A percentile compares a stretch with the other conserved stretches of the same genome.
Evolutionary conservation across 176 grass and related monocot species (phyloP).

Genomic region (Saccharum spontaneum): DNA sequence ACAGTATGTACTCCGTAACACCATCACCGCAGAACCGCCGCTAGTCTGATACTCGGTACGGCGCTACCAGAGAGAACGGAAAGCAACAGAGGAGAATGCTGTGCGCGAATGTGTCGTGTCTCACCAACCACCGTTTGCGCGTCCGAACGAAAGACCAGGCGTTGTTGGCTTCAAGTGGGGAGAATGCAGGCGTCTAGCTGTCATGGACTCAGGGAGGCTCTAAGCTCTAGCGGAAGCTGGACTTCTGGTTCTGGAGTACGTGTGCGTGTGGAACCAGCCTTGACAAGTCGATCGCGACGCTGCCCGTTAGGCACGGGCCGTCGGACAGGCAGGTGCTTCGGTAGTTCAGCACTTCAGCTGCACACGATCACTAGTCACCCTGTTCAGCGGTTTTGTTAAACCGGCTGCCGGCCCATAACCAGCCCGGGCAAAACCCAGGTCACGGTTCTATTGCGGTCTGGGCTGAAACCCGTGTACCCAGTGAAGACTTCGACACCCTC

Average conservation of each 20-base stretch:
- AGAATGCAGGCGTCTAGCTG: background rate
- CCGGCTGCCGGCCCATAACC: too few relatives aligned
- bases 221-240: background rate
- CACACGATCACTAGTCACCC: too few relatives aligned
- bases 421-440: too few relatives aligned
- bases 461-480: too few relatives aligned
- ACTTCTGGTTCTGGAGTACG: background rate
- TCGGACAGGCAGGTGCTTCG: too few relatives aligned
- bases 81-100: background rate
- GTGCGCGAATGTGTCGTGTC: background rate
- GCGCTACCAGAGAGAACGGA: background rate
- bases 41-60: too few relatives aligned
- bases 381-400: too few relatives aligned
- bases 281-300: background rate
- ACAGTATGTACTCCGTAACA: too few relatives aligned
- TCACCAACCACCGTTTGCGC: slow-evolving; percentile 8
- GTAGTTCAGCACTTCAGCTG: too few relatives aligned
- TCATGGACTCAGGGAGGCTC: background rate
- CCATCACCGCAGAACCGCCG: too few relatives aligned
- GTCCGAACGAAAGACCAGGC: background rate
- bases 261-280: background rate
- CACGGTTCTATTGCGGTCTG: too few relatives aligned
- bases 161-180: background rate
- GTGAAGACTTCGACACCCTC: too few relatives aligned
- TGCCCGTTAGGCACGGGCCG: background rate